Evolutionary conservation across 768 basidiomycete genomes (phyloP).

Genomic region (Pleurotus citrinopileatus): DNA sequence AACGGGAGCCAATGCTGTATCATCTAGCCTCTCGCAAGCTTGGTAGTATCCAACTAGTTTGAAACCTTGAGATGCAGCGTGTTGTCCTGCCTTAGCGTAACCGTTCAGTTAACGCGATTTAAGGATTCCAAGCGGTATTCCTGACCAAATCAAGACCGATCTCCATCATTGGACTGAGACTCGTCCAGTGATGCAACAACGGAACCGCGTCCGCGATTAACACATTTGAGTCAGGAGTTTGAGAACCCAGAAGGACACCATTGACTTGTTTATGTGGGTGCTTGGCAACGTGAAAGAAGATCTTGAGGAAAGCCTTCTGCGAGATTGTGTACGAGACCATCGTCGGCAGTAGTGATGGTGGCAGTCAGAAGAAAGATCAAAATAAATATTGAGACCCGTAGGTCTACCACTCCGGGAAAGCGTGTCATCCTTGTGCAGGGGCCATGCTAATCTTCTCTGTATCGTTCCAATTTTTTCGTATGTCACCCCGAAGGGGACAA

Average conservation of each 20-base stretch:
- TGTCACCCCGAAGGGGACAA: constrained; percentile 89
- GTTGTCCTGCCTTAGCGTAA: constrained; percentile 47
- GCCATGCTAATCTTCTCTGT: constrained; percentile 99
- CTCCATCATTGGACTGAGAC: constrained; percentile 83
- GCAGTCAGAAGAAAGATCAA: constrained; percentile 15
- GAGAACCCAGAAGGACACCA: constrained; percentile 70
- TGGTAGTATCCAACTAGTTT: constrained; percentile 75
- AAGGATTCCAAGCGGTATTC: constrained; percentile 9
- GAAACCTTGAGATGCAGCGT: constrained; percentile 53
- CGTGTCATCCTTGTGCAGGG: constrained; percentile 99
- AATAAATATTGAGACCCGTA: constrained; percentile 58
- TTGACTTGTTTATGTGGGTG: constrained; percentile 75
- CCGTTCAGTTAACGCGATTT: constrained; percentile 3
- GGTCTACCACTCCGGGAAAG: constrained; percentile 90
- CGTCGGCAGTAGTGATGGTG: not conserved
- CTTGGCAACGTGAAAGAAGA: constrained; percentile 78
- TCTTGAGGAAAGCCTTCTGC: constrained; percentile 65
- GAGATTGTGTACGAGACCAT: constrained; percentile 51
- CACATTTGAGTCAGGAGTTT: constrained; percentile 31
- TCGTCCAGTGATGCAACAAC: constrained; percentile 83
- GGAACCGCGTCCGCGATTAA: constrained; percentile 67
- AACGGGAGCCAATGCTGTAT: constrained; percentile 58
- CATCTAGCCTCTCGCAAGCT: constrained; percentile 62
- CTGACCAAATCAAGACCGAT: constrained; percentile 75
- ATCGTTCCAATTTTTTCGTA: constrained; percentile 99